Percentiles rank a stretch among this genome's conserved stretches.
Conservation (phyloP, 1,139 yeast genomes). For the Sugiyamaella grinbergsii region DNA sequence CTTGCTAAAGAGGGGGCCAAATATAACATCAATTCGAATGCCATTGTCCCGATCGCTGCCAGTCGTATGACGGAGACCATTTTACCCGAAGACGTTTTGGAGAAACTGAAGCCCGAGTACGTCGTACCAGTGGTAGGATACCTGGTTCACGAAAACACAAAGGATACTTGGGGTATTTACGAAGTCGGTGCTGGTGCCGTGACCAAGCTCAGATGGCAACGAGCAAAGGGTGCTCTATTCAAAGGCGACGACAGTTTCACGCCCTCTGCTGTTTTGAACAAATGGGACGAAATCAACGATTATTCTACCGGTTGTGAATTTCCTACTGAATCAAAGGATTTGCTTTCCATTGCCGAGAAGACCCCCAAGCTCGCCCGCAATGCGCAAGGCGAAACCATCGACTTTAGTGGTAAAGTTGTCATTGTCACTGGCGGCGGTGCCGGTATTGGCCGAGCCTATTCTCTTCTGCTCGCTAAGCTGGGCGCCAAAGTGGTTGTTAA, state of each 20-base stretch:
- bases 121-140: slow-evolving; percentile 87
- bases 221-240: slow-evolving; percentile 83
- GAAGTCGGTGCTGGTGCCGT: slow-evolving; percentile 95
- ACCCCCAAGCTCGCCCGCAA: slow-evolving; percentile 44
- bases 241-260: slow-evolving; percentile 77
- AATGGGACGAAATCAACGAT: slow-evolving; percentile 64
- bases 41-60: slow-evolving; percentile 92
- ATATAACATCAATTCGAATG: slow-evolving; percentile 80
- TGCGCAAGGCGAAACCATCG: slow-evolving; percentile 58
- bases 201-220: slow-evolving; percentile 93
- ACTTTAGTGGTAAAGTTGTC: slow-evolving; percentile 81
- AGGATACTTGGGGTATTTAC: slow-evolving; percentile 69
- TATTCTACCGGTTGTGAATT: slow-evolving; percentile 66
- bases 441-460: slow-evolving; percentile 92
- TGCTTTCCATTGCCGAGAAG: slow-evolving; percentile 42
- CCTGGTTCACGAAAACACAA: slow-evolving; percentile 66
- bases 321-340: slow-evolving; percentile 54
- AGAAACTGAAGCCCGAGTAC: slow-evolving; percentile 80
- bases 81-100: slow-evolving; percentile 81
- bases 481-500: slow-evolving; percentile 97
- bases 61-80: slow-evolving; percentile 94
- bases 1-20: slow-evolving; percentile 91
- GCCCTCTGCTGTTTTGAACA: slow-evolving; percentile 79
- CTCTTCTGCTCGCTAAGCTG: slow-evolving; percentile 77
- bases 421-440: slow-evolving; percentile 95